Evolutionary conservation across 352 stramenopile genomes (phyloP).

Genomic region (Pythium myriotylum): DNA sequence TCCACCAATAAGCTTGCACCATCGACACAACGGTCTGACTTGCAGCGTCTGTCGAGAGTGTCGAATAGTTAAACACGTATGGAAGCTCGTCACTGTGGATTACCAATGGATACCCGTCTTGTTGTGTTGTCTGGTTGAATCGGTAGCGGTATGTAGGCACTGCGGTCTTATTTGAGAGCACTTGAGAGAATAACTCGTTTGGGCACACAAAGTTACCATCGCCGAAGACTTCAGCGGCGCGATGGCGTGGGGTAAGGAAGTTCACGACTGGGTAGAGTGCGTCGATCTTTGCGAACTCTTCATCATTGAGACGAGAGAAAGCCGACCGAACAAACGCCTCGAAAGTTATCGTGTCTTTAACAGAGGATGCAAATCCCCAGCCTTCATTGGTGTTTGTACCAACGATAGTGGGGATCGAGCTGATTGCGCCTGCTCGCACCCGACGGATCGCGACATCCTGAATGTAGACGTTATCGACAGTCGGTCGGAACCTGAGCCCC

Average conservation of each 20-base stretch:
- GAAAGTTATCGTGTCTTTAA: neutral
- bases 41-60: too few species aligned
- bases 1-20: constrained; percentile 7
- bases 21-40: neutral
- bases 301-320: neutral
- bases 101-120: neutral
- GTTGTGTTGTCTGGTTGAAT: constrained; percentile 9
- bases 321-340: neutral
- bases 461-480: constrained; percentile 9
- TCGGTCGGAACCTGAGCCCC: neutral
- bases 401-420: constrained; percentile 9
- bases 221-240: constrained; percentile 1
- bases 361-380: neutral
- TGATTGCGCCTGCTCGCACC: neutral
- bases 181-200: neutral
- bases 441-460: neutral
- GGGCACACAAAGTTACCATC: constrained; percentile 12
- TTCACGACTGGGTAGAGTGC: constrained; percentile 4
- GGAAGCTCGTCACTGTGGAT: constrained; percentile 6
- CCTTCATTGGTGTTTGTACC: constrained; percentile 14
- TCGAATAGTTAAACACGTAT: too few species aligned
- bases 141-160: constrained; percentile 13
- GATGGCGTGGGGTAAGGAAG: neutral
- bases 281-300: neutral
- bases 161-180: neutral